These are phyloP conservation scores for Dictyostelium capitatum DNA, from an alignment of 78 protist genomes.

Conservation along the genomic window DNA sequence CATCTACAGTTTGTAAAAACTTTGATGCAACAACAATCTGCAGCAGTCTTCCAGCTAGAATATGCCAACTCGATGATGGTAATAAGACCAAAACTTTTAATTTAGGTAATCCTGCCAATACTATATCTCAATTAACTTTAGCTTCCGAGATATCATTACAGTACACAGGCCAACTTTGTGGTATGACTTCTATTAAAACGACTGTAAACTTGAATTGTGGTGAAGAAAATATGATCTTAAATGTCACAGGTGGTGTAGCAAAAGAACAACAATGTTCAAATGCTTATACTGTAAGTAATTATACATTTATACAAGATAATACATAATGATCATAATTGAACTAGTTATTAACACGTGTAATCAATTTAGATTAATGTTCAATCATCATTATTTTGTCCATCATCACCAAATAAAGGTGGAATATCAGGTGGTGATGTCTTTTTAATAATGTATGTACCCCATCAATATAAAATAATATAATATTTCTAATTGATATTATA, in stretches of 20 bases:
- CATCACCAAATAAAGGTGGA: background rate
- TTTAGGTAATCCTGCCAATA: background rate
- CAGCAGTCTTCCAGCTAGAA: background rate
- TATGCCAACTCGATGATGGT: background rate
- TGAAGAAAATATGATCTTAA: background rate
- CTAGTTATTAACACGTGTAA: too few species aligned
- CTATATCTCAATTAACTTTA: background rate
- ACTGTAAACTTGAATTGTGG: background rate
- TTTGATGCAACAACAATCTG: too few species aligned
- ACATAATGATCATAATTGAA: too few species aligned
- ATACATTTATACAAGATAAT: background rate
- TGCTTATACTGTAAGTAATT: background rate
- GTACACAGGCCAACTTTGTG: background rate
- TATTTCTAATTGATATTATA: too few species aligned
- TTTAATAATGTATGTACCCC: constrained; percentile 6
- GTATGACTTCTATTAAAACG: background rate
- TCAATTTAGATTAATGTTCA: background rate
- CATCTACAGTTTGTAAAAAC: too few species aligned
- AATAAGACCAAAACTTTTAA: too few species aligned
- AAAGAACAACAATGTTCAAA: background rate
- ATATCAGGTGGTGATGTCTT: constrained; percentile 35
- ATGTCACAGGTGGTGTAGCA: background rate
- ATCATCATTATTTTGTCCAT: background rate
- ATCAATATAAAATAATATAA: too few species aligned
- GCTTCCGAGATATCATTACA: background rate